Percentiles rank a stretch among this genome's conserved stretches.
phyloP scores from a whole-genome alignment of 352 stramenopile genomes.

The Phytopythium montanum region DNA sequence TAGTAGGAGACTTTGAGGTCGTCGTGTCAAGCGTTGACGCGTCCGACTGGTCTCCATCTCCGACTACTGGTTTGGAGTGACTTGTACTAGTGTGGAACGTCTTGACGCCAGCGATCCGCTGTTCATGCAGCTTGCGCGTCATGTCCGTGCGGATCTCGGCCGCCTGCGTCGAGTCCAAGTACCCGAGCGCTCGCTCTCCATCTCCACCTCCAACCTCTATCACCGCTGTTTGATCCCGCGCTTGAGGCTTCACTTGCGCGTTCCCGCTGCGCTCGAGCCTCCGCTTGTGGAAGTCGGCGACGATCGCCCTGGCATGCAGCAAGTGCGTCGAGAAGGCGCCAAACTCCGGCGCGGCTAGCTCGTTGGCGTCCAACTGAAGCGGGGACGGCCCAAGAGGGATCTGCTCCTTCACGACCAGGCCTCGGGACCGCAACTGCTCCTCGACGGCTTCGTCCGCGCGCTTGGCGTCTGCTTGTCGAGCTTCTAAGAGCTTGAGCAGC shows the following conservation, averaged over 20 bases:
- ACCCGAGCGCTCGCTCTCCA: conserved; percentile 25
- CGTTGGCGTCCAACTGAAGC: conserved; percentile 36
- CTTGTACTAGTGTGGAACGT: conserved; percentile 9
- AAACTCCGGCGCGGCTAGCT: conserved; percentile 34
- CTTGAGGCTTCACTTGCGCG: conserved; percentile 8
- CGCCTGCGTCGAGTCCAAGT: conserved; percentile 51
- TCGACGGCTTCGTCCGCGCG: conserved; percentile 37
- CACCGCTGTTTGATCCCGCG: conserved; percentile 10
- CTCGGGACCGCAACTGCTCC: conserved; percentile 36
- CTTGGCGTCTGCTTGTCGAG: conserved; percentile 36
- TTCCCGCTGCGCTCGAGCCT: conserved; percentile 53
- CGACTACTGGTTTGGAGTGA: not conserved
- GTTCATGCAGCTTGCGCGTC: conserved; percentile 40
- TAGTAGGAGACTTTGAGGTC: conserved; percentile 1
- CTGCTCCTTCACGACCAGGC: conserved; percentile 71
- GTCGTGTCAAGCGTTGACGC: not conserved
- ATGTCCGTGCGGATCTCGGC: conserved; percentile 38
- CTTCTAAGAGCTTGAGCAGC: conserved; percentile 49
- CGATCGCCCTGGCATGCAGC: conserved; percentile 53
- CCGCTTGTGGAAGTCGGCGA: conserved; percentile 44
- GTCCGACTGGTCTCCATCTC: not conserved
- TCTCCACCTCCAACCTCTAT: conserved; percentile 10
- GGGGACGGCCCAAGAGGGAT: conserved; percentile 67
- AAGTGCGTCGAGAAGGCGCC: conserved; percentile 39
- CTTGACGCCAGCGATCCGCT: conserved; percentile 44